These are phyloP conservation scores for Tetraselmis chui DNA, from an alignment of 139 green algal genomes.

Conservation along the genomic window DNA sequence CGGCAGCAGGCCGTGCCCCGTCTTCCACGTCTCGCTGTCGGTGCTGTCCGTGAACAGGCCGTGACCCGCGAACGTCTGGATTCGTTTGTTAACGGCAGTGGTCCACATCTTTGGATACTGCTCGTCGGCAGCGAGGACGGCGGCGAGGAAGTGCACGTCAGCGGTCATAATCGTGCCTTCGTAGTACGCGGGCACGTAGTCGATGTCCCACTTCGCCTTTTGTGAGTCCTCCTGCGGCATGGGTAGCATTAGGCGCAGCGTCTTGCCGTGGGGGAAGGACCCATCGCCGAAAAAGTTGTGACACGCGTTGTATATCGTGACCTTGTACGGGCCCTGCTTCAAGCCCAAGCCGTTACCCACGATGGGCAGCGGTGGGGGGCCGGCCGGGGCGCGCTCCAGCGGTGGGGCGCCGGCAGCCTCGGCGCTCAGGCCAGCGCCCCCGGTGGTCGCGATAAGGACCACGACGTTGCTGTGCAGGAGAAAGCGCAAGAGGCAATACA, in stretches of 20 bases:
- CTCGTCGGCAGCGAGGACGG: slow-evolving; percentile 8
- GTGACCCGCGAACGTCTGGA: background rate
- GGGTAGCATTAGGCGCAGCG: background rate
- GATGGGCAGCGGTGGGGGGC: background rate
- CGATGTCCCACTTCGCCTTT: background rate
- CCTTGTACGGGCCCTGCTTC: background rate
- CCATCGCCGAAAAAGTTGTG: background rate
- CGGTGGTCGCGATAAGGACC: background rate
- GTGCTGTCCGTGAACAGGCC: slow-evolving; percentile 20
- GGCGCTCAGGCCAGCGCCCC: background rate
- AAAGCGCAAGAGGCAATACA: no score
- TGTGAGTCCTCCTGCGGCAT: background rate
- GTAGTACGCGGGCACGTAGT: background rate
- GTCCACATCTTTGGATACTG: slow-evolving; percentile 11
- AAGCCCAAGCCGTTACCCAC: background rate
- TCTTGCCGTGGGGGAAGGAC: background rate
- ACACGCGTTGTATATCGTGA: background rate
- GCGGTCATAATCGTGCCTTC: slow-evolving; percentile 4
- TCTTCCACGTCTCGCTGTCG: slow-evolving; percentile 9
- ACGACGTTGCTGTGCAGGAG: background rate
- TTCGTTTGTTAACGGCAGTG: background rate
- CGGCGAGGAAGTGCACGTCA: slow-evolving; percentile 11
- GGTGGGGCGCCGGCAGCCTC: background rate
- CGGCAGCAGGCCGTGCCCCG: slow-evolving; percentile 20
- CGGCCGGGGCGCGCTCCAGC: background rate